Conservation (phyloP, 345 rosid genomes). For the Citrus mangshanensis region DNA sequence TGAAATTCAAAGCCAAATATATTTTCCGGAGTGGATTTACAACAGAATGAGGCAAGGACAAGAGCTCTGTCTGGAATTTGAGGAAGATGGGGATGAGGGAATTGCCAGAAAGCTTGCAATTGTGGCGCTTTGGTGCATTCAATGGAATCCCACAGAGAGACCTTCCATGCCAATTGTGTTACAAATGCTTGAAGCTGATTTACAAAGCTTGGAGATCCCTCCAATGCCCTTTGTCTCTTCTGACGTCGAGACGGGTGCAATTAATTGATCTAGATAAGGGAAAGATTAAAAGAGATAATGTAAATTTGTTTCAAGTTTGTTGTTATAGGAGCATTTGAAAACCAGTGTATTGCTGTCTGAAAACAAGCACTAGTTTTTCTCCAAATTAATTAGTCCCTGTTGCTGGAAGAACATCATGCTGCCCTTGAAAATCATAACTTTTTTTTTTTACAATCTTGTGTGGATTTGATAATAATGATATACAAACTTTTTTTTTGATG, state of each 20-base stretch:
- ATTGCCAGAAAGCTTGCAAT: conserved; percentile 7
- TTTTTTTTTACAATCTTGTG: no score
- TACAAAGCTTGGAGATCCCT: conserved; percentile 2
- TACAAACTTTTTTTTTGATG: no score
- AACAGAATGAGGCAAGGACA: not conserved
- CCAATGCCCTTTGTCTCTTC: conserved; percentile 6
- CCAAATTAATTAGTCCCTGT: no score
- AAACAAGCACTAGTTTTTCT: no score
- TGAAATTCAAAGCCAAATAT: not conserved
- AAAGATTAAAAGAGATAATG: no score
- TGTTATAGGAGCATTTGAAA: no score
- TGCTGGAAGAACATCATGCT: no score
- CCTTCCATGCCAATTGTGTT: conserved; percentile 12
- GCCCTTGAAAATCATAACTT: no score
- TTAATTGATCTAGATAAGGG: not conserved
- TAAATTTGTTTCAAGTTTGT: no score
- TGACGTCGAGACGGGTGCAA: not conserved
- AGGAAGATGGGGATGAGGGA: not conserved
- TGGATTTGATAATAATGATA: no score
- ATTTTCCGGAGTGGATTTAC: not conserved
- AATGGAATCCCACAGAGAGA: not conserved
- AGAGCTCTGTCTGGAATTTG: not conserved
- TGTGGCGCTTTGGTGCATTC: conserved; percentile 2
- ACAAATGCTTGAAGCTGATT: conserved; percentile 14
- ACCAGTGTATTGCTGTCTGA: no score